Percentiles rank a stretch among this genome's conserved stretches.
These are phyloP conservation scores for Tausonia pullulans DNA, from an alignment of 1,284 basidiomycete species.

Conservation along the genomic window DNA sequence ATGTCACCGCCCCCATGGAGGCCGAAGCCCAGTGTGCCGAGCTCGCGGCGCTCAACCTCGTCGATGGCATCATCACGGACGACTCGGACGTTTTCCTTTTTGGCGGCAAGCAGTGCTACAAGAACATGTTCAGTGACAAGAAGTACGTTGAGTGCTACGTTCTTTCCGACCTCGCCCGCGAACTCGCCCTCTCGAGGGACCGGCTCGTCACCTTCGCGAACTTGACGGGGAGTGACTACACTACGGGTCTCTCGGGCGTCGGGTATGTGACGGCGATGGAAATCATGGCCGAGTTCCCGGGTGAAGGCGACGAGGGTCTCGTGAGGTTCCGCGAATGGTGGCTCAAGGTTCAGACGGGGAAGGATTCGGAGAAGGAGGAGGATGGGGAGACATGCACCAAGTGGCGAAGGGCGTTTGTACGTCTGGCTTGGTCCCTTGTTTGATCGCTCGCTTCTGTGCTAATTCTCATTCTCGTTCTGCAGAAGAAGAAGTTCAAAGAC, in stretches of 20 bases:
- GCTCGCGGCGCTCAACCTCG: constrained; percentile 69
- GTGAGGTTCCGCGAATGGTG: constrained; percentile 90
- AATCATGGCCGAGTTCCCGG: constrained; percentile 73
- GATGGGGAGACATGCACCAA: constrained; percentile 50
- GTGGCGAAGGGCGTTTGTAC: constrained; percentile 74
- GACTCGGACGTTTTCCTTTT: constrained; percentile 99
- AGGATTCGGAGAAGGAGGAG: constrained; percentile 50
- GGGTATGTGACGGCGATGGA: constrained; percentile 97
- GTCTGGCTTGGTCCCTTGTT: constrained; percentile 25
- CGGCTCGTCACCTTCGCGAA: constrained; percentile 83
- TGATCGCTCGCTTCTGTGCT: neutral
- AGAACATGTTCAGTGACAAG: constrained; percentile 99
- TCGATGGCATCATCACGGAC: constrained; percentile 97
- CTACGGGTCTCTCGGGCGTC: constrained; percentile 86
- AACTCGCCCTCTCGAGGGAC: constrained; percentile 77
- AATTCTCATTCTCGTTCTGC: constrained; percentile 10
- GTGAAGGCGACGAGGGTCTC: constrained; percentile 58
- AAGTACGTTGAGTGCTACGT: constrained; percentile 97
- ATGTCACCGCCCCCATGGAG: constrained; percentile 98
- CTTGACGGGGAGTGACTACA: constrained; percentile 92
- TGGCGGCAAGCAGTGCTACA: constrained; percentile 83
- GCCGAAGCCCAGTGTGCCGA: constrained; percentile 98
- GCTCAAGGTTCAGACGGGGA: constrained; percentile 82
- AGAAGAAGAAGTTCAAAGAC: constrained; percentile 84
- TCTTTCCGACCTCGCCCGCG: constrained; percentile 68